Conservation (phyloP, 768 basidiomycete species). For the Tricholoma sp. region DNA sequence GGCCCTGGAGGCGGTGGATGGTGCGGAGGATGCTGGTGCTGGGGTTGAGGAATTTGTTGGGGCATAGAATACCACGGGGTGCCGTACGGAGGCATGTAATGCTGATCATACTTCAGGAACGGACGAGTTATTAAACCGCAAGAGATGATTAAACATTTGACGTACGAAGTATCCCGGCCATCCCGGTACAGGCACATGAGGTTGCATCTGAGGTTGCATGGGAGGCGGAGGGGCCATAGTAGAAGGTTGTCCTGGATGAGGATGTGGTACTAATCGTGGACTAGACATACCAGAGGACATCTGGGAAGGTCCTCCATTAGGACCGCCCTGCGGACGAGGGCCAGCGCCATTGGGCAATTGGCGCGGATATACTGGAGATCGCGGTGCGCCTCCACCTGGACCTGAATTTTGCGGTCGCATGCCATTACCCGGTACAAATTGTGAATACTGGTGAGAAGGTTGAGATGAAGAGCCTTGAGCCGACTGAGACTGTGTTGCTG, state of each 20-base stretch:
- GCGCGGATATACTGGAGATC: constrained; percentile 63
- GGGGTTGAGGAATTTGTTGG: constrained; percentile 31
- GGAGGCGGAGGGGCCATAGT: constrained; percentile 42
- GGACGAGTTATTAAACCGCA: constrained; percentile 5
- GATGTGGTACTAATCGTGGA: constrained; percentile 60
- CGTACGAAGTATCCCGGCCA: constrained; percentile 59
- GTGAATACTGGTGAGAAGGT: constrained; percentile 35
- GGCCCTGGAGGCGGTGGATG: constrained; percentile 44
- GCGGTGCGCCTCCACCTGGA: constrained; percentile 47
- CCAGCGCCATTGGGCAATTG: constrained; percentile 57
- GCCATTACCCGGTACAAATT: constrained; percentile 42
- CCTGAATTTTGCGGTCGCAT: constrained; percentile 43
- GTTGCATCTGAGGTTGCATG: constrained; percentile 37
- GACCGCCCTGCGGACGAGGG: constrained; percentile 52
- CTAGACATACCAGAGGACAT: constrained; percentile 55
- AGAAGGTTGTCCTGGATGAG: constrained; percentile 47
- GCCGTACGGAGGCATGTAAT: constrained; percentile 37
- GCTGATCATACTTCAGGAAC: constrained; percentile 33
- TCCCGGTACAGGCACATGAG: constrained; percentile 33
- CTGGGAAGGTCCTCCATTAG: constrained; percentile 47
- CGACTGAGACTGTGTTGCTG: constrained; percentile 30
- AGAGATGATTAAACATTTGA: constrained; percentile 11
- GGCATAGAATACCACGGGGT: constrained; percentile 36
- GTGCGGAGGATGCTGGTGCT: constrained; percentile 44
- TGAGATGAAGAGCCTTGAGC: constrained; percentile 33